A percentile compares a stretch with the other conserved stretches of the same genome.
Conservation (phyloP, 1,284 basidiomycete species). For the Cutaneotrichosporon dermatis region DNA sequence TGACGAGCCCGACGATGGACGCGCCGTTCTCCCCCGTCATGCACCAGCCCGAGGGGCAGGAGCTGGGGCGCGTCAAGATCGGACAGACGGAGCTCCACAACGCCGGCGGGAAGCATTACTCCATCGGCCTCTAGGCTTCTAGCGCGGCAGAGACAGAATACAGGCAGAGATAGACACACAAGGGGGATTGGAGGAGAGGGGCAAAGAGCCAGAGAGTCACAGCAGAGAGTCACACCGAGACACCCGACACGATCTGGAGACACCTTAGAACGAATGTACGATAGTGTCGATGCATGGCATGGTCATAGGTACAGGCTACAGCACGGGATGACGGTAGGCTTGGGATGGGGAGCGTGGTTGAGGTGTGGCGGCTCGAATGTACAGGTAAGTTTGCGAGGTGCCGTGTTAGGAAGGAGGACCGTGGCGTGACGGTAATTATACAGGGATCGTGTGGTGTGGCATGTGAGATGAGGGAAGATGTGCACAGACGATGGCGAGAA, state of each 20-base stretch:
- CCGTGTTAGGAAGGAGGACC: too few relatives aligned
- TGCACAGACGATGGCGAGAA: too few relatives aligned
- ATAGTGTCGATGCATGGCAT: constrained; percentile 9
- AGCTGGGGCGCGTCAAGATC: constrained; percentile 64
- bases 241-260: too few relatives aligned
- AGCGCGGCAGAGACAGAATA: too few relatives aligned
- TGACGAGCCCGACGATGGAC: constrained; percentile 50
- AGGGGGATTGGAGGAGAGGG: too few relatives aligned
- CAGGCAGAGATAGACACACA: too few relatives aligned
- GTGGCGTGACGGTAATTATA: too few relatives aligned
- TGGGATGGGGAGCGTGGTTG: not conserved
- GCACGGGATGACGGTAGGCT: not conserved
- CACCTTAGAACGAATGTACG: not conserved
- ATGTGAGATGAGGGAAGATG: too few relatives aligned
- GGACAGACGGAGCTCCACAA: constrained; percentile 90
- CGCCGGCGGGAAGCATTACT: constrained; percentile 80
- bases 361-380: not conserved
- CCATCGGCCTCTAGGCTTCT: constrained; percentile 66
- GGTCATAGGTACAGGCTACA: not conserved
- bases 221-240: not conserved
- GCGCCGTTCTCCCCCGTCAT: constrained; percentile 42
- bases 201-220: not conserved
- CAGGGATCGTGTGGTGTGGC: too few relatives aligned
- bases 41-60: constrained; percentile 1
- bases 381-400: too few relatives aligned